These are phyloP conservation scores for Spizellomyces punctatus DNA, from an alignment of 192 early-diverging fungal species.

Conservation along the genomic window DNA sequence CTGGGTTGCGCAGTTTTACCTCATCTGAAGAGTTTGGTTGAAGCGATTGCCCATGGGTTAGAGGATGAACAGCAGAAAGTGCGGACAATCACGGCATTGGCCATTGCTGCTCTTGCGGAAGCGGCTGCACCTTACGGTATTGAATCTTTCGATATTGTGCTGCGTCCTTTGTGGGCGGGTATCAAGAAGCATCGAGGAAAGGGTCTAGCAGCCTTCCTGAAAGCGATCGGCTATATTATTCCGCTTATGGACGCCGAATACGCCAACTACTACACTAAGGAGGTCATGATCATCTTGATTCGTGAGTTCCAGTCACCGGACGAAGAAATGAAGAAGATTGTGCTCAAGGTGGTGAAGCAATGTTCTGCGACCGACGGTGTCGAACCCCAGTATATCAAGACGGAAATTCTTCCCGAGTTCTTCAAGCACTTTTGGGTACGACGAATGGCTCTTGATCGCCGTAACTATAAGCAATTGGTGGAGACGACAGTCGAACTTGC, in stretches of 20 bases:
- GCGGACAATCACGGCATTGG: constrained; percentile 90
- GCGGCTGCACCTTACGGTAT: constrained; percentile 98
- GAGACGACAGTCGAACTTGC: constrained; percentile 97
- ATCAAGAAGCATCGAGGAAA: constrained; percentile 95
- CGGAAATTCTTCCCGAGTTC: constrained; percentile 91
- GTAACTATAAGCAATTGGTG: constrained; percentile 91
- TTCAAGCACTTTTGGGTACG: constrained; percentile 98
- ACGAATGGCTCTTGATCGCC: constrained; percentile 92
- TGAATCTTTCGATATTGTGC: constrained; percentile 90
- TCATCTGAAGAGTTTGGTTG: constrained; percentile 90
- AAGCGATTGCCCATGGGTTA: constrained; percentile 85
- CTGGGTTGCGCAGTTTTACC: constrained; percentile 94
- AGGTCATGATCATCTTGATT: constrained; percentile 90
- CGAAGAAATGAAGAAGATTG: constrained; percentile 99
- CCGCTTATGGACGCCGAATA: constrained; percentile 96
- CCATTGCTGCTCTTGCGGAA: constrained; percentile 93
- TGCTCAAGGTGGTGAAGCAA: constrained; percentile 95
- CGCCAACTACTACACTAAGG: constrained; percentile 91
- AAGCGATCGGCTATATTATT: constrained; percentile 98
- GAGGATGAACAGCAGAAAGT: constrained; percentile 98
- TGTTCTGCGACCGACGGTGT: constrained; percentile 95
- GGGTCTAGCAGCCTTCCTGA: constrained; percentile 94
- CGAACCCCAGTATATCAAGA: constrained; percentile 78
- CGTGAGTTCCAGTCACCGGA: constrained; percentile 97
- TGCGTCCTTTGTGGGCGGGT: constrained; percentile 90